These are phyloP conservation scores for Friedmanniomyces endolithicus DNA, from an alignment of 495 filamentous ascomycete genomes.

Conservation along the genomic window DNA sequence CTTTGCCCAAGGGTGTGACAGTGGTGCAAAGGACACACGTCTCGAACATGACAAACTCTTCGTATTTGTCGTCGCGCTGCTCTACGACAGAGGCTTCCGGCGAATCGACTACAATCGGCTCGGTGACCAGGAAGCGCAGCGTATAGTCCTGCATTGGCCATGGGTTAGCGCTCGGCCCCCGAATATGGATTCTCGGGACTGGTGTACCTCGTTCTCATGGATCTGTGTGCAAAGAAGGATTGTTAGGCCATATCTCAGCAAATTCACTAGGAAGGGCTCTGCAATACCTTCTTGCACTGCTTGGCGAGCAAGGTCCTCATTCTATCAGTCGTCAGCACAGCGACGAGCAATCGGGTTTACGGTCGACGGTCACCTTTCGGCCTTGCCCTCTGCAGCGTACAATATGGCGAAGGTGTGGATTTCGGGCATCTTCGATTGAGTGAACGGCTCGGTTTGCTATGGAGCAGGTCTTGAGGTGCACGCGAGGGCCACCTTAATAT, in stretches of 20 bases:
- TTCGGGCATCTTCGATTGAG: neutral
- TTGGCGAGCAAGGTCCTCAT: neutral
- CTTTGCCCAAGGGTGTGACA: neutral
- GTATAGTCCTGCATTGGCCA: neutral
- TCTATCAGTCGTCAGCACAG: neutral
- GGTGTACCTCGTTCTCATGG: neutral
- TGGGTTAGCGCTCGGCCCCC: neutral
- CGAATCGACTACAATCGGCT: constrained; percentile 9
- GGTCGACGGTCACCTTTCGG: neutral
- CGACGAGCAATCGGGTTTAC: too few species aligned
- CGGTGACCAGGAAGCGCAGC: constrained; percentile 5
- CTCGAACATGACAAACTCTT: constrained; percentile 20
- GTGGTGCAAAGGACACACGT: neutral
- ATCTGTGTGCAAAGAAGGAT: neutral
- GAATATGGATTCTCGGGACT: neutral
- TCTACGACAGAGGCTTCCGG: too few species aligned
- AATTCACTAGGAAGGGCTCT: neutral
- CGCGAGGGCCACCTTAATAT: too few species aligned
- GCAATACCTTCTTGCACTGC: neutral
- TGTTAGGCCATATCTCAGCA: neutral
- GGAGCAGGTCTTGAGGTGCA: too few species aligned
- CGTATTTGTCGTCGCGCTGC: too few species aligned
- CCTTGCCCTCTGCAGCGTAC: neutral
- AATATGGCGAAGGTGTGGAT: neutral
- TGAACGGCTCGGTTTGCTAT: too few species aligned